Evolutionary conservation across 768 basidiomycete species (phyloP).

Genomic region (Dictyophora rubrovolvata): DNA sequence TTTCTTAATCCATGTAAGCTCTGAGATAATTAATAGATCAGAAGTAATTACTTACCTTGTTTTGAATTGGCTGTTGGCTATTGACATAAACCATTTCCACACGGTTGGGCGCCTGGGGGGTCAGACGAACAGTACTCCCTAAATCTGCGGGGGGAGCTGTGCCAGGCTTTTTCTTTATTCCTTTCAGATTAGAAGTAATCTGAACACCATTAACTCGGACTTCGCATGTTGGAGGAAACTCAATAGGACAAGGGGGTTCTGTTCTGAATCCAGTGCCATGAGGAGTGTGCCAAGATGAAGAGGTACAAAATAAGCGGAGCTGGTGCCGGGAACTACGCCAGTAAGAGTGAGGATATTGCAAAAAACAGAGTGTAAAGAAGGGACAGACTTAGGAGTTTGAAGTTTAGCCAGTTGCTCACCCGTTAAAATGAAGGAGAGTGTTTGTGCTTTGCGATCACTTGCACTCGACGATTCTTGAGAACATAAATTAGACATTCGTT

Average conservation of each 20-base stretch:
- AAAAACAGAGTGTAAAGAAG: background rate
- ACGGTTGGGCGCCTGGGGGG: slow-evolving; percentile 43
- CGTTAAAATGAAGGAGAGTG: slow-evolving; percentile 52
- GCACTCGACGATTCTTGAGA: slow-evolving; percentile 60
- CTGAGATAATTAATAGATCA: background rate
- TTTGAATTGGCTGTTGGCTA: slow-evolving; percentile 63
- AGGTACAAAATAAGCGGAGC: slow-evolving; percentile 82
- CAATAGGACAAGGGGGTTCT: slow-evolving; percentile 58
- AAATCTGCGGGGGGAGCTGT: slow-evolving; percentile 86
- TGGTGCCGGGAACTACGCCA: slow-evolving; percentile 55
- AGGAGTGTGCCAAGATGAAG: slow-evolving; percentile 58
- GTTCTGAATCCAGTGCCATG: slow-evolving; percentile 42
- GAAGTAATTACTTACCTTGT: slow-evolving; percentile 43
- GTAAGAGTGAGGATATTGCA: background rate
- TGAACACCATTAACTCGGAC: slow-evolving; percentile 70
- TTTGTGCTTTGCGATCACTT: slow-evolving; percentile 65
- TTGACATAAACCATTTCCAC: slow-evolving; percentile 89
- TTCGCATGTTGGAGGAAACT: slow-evolving; percentile 89
- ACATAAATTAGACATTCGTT: background rate
- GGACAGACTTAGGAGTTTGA: slow-evolving; percentile 40
- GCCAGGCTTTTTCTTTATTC: slow-evolving; percentile 90
- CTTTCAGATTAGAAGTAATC: slow-evolving; percentile 71
- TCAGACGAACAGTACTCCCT: slow-evolving; percentile 30
- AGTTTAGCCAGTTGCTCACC: slow-evolving; percentile 56
- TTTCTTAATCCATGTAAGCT: slow-evolving; percentile 42